phyloP scores from a whole-genome alignment of 1,139 yeast species.

The Lodderomyces beijingensis region DNA sequence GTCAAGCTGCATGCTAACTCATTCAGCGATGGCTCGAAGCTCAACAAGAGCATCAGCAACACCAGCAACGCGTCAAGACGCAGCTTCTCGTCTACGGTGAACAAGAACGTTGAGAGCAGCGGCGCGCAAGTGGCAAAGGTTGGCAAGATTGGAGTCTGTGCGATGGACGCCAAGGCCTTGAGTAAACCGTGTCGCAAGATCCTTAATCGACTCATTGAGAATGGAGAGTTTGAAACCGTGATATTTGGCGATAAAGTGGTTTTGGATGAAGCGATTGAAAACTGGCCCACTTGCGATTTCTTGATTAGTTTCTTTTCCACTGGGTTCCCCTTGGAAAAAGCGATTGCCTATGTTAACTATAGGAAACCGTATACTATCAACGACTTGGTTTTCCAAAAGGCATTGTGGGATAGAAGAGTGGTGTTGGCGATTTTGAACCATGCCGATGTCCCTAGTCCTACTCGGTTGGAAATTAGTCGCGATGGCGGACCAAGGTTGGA shows the following conservation, averaged over 20 bases:
- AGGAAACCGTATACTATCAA: constrained; percentile 88
- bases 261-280: constrained; percentile 85
- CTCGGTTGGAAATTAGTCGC: constrained; percentile 80
- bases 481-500: constrained; percentile 96
- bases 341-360: constrained; percentile 82
- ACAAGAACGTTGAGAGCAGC: constrained; percentile 34
- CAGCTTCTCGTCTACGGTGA: constrained; percentile 28
- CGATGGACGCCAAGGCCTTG: constrained; percentile 96
- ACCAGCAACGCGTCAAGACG: constrained; percentile 33
- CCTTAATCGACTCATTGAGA: constrained; percentile 78
- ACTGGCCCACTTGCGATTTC: constrained; percentile 99
- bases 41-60: constrained; percentile 38
- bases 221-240: constrained; percentile 94
- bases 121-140: constrained; percentile 45
- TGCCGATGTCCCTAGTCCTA: constrained; percentile 84
- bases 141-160: constrained; percentile 97
- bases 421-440: constrained; percentile 80
- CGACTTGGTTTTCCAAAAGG: constrained; percentile 86
- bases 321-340: constrained; percentile 96
- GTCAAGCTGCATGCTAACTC: constrained; percentile 8
- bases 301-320: constrained; percentile 88
- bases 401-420: constrained; percentile 92
- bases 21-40: constrained; percentile 9
- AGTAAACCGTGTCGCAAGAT: constrained; percentile 95
- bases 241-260: constrained; percentile 98